Base-by-base conservation (phyloP, 768 basidiomycete species). In the Macrolepiota fuliginosa region DNA sequence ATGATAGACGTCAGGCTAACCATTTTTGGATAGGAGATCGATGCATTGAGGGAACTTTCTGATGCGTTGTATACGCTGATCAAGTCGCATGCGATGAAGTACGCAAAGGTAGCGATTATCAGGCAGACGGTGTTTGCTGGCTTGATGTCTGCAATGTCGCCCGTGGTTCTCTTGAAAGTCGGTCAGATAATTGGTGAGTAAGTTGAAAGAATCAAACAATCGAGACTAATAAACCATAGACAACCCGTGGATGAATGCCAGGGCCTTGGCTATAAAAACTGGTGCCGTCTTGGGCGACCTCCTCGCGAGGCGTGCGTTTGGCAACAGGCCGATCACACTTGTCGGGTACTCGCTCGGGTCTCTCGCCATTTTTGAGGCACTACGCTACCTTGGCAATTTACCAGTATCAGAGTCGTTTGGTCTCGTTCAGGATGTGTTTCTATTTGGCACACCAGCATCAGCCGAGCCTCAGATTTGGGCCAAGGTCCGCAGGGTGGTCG, bases 221-320 rank as follows among this genome's bases (percentile, higher is more conserved):
- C 17, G 19, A 35, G 4, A 58, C 32, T 19, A 49, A 52, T 6
- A 15, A 40, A 9, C 32, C 15, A 36, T 45, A 84, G 84, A 85
- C 70, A 86, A 85, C 67, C 83, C 84, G 1, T 85, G 83, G 83
- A 81, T 81, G 79, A 83, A 82, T 66, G 76, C 83, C 11, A 77
- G 74, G 62, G 77, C 81, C n/a, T 74, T 80, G 15, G 82, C 83
- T 1, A 63, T 75, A 57, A 85, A 85, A 66, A 75, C 83, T 19
- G 85, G 84, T 13, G 78, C 74, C 12, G 83, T 87, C 17, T 71
- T 87, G 45, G 84, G 80, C 22, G 80, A 79, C 35, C 75, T 84
- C 22, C 74, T 86, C 17, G 72, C 74, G 6, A 73, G 82, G 55
- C 77, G 79, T 39, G 80, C 79, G 11, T 81, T 86, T 61, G 84